Base-by-base conservation (phyloP, 805 yeast genomes). In the Priceomyces haplophilus region DNA sequence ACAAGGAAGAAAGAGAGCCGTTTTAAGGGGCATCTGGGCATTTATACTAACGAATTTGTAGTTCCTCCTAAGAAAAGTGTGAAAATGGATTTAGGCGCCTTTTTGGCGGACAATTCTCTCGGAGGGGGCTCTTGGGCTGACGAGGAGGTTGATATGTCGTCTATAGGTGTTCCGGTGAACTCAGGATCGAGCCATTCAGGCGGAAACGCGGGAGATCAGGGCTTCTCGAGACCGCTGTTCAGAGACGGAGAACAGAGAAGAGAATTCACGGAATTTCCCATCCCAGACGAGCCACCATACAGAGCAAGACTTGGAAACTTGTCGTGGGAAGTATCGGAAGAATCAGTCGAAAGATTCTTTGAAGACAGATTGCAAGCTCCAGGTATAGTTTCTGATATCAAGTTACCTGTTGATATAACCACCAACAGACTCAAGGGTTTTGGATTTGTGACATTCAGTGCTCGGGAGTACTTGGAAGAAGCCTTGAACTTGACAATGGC, bases 271-370 rank as follows among this genome's bases (percentile, higher is more conserved):
- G 90, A 84, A 59, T 85, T 69, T 53, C 96, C 96, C 34, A 75
- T 93, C 47, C 99, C 99, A 36, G 91, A 88, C 55, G 76, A 69
- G 40, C 89, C 97, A 15, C 99, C 99, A 42, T 93, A 67, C 75
- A 84, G 86, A 56, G 97, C 96, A n/a, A 80, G 88, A 62, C 75
- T 91, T 52, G 79, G 80, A 60, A 89, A 90, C 69, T 78, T 93
- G 59, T 88, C 96, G 46, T 85, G 86, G 82, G 90, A 85, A 45
- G 77, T 79, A 35, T 64, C 72, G 37, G 97, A 91, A 64, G 80
- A 73, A 29, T 78, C 73, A 41, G 72, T 85, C 45, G 69, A 63
- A 40, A 77, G 75, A 19, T 85, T 83, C 72, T 76, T 85, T 44
- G 82, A 78, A 53, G 78, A 76, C 45, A 72, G 80, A 50, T 67